These are phyloP conservation scores for Thozetella sp. DNA, from an alignment of 495 filamentous ascomycete species.

Conservation along the genomic window DNA sequence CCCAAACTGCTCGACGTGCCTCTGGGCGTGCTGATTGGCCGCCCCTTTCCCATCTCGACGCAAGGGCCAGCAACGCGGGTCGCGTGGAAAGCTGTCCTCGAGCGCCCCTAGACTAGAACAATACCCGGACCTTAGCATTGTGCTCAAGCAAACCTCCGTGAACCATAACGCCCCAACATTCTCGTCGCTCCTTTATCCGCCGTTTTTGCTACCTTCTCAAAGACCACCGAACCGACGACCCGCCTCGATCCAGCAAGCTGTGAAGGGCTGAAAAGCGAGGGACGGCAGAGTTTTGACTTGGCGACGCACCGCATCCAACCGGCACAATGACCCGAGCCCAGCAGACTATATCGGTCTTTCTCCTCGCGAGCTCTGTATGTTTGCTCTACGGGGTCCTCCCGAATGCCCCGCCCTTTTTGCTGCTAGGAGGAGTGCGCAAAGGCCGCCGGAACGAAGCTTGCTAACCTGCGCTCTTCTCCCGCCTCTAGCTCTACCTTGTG, in stretches of 20 bases:
- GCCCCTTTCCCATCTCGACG: neutral
- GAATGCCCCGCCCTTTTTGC: neutral
- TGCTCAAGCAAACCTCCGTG: neutral
- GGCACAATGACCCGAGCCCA: constrained; percentile 85
- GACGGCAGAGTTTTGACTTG: too few species aligned
- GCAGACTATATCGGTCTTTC: constrained; percentile 83
- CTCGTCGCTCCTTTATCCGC: neutral
- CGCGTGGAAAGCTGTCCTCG: constrained; percentile 1
- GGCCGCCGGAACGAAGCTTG: neutral
- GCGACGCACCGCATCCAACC: too few species aligned
- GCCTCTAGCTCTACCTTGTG: constrained; percentile 77
- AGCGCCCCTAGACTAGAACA: neutral
- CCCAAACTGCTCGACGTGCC: neutral
- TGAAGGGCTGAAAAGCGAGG: too few species aligned
- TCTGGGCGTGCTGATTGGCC: neutral
- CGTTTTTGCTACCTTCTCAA: neutral
- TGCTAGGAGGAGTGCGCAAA: neutral
- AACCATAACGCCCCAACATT: neutral
- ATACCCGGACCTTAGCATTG: neutral
- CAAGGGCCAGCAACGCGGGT: constrained; percentile 3
- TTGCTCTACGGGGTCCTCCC: constrained; percentile 2
- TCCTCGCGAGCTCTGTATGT: constrained; percentile 83
- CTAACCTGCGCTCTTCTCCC: constrained; percentile 10
- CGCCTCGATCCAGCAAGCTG: too few species aligned
- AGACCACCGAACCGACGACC: neutral